Evolutionary conservation across 257 asterid species (phyloP).

Genomic region (Solanum rostratum): DNA sequence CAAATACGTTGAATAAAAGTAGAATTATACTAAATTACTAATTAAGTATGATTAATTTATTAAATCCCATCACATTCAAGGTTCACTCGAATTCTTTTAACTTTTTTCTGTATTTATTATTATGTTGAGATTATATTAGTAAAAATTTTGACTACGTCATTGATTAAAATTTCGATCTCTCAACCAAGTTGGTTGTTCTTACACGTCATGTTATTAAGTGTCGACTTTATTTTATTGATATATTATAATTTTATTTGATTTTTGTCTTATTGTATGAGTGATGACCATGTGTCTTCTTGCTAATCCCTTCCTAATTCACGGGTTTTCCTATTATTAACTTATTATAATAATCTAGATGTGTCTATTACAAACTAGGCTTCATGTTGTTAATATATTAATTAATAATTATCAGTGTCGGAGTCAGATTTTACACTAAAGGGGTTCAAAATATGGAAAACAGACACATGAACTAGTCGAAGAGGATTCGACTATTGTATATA

Average conservation of each 20-base stretch:
- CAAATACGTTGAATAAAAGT: background rate
- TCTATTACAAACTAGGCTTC: slow-evolving; percentile 30
- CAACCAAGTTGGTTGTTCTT: slow-evolving; percentile 6
- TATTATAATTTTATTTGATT: background rate
- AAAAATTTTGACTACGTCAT: accelerated
- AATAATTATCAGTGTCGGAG: too few relatives aligned
- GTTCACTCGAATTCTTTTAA: background rate
- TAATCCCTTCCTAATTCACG: background rate
- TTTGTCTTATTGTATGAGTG: background rate
- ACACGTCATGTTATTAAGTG: slow-evolving; percentile 31
- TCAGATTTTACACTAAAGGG: too few relatives aligned
- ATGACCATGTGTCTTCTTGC: background rate
- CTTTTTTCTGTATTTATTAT: background rate
- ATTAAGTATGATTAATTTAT: too few relatives aligned
- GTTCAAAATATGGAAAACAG: accelerated
- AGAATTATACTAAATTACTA: background rate
- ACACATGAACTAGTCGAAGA: too few relatives aligned
- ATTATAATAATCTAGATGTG: background rate
- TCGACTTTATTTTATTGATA: background rate
- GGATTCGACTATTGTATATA: too few relatives aligned
- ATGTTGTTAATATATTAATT: slow-evolving; percentile 7
- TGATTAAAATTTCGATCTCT: slow-evolving; percentile 9
- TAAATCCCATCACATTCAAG: too few relatives aligned
- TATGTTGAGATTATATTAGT: background rate
- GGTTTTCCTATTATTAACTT: background rate